Evolutionary conservation across 371 early-diverging fungal genomes (phyloP), one percentile per base, ranked within the genome.

Genomic region (Parasitella parasitica): DNA sequence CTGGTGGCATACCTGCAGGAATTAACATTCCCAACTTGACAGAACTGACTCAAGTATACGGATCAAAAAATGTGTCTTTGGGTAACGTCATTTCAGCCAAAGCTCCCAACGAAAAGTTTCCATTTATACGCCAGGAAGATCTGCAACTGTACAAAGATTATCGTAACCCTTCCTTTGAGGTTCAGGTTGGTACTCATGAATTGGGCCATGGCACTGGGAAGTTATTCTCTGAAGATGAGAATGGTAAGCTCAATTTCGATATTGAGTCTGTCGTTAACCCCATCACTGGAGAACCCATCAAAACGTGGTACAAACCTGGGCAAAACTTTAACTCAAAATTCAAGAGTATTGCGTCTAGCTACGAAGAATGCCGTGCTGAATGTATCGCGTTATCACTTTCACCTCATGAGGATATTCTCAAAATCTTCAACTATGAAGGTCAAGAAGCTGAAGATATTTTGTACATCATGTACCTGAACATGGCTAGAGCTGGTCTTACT

Each of bases 311-410:
- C 72, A 84, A 82, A 48, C 77, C 81, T 6, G 86, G 86, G 2
- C 80, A 88, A 56, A 83, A 83, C 6, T 88, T 82, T 59, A 78
- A 75, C n/a, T 82, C 84, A 0, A 60, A 78, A 7, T 86, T 88
- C 64, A 75, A 76, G 43, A 75, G 65, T 53, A 71, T 80, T 60
- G 71, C 80, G 6, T 52, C 74, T 1, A 73, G 74, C 26, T 84
- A 82, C 43, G 80, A 83, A 63, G 89, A 88, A 59, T 88, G 89
- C 57, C 82, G 89, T 50, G 89, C 89, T 37, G 89, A 88, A 62
- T 70, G 77, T 34, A 85, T 86, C 53, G 88, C 82, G 41, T 62
- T 86, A 72, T 77, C 69, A 26, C 70, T 86, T 7, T 66, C 72
- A 38, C 76, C 80, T 36, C 68, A 85, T 26, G 16, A 52, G 20